Evolutionary conservation across 2,329 filamentous ascomycete species (phyloP).

Genomic region (Fusarium dlaminii): DNA sequence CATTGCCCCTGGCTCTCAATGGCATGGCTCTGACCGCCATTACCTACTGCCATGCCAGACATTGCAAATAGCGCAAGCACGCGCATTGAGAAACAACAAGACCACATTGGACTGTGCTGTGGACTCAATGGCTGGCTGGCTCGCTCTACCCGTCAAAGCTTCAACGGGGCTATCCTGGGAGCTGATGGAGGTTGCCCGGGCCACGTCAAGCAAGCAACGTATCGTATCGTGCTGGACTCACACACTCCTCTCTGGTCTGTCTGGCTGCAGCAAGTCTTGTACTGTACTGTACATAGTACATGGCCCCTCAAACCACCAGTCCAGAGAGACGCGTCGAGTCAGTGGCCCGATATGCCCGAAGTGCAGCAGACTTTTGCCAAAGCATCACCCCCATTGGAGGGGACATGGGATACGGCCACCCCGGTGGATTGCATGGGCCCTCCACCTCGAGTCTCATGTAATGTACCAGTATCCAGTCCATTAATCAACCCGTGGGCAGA

Average conservation of each 20-base stretch:
- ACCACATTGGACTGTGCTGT: conserved; percentile 9
- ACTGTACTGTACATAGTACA: background rate
- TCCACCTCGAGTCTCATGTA: conserved; percentile 37
- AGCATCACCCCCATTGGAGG: conserved; percentile 42
- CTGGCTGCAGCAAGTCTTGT: background rate
- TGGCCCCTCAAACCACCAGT: conserved; percentile 20
- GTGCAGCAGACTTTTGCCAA: conserved; percentile 42
- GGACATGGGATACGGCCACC: conserved; percentile 33
- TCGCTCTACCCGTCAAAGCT: conserved; percentile 21
- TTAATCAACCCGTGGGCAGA: conserved; percentile 32
- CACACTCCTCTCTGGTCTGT: conserved; percentile 8
- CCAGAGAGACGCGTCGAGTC: conserved; percentile 24
- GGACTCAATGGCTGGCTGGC: conserved; percentile 24
- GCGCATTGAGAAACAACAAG: conserved; percentile 10
- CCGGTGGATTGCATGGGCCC: conserved; percentile 42
- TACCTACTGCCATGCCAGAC: background rate
- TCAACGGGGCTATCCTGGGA: conserved; percentile 33
- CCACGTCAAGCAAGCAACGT: conserved; percentile 27
- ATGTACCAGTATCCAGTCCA: conserved; percentile 30
- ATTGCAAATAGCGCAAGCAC: background rate
- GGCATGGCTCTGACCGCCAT: conserved; percentile 29
- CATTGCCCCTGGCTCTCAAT: conserved; percentile 3
- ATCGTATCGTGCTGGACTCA: background rate
- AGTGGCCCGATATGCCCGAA: conserved; percentile 40
- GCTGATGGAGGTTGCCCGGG: conserved; percentile 34